A percentile compares a stretch with the other conserved stretches of the same genome.
These are phyloP conservation scores for Cymbidium sinense DNA, from an alignment of 106 monocot species.

Conservation along the genomic window DNA sequence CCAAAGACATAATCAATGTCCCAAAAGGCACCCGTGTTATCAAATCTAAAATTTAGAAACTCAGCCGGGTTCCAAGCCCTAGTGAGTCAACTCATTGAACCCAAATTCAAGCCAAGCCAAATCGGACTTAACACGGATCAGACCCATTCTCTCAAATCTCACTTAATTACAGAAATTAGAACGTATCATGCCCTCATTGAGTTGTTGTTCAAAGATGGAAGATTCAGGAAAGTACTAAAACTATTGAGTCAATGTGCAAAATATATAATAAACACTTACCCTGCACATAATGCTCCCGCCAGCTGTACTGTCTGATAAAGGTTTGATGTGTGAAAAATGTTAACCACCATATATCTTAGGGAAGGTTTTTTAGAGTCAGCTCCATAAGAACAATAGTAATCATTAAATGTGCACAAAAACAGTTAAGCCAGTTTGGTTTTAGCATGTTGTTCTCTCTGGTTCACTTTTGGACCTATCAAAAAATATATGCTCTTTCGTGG, in stretches of 20 bases:
- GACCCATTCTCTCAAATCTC: no score
- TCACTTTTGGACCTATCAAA: background rate
- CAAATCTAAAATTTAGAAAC: no score
- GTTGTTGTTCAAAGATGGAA: constrained; percentile 96
- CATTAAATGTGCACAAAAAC: background rate
- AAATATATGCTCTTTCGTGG: background rate
- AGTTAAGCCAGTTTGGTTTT: background rate
- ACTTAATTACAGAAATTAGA: no score
- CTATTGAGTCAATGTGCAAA: background rate
- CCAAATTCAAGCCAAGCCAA: no score
- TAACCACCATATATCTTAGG: background rate
- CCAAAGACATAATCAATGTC: no score
- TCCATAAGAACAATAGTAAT: background rate
- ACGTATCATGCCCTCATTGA: no score
- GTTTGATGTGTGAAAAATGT: background rate
- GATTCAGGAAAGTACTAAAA: constrained; percentile 69
- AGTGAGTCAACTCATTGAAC: no score
- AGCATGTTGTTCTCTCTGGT: background rate
- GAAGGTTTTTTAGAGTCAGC: background rate
- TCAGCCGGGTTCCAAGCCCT: no score
- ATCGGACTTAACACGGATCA: no score
- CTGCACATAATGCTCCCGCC: background rate
- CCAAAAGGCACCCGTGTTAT: no score
- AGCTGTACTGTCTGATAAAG: background rate
- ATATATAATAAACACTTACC: background rate